Percentiles rank a stretch among this genome's conserved stretches.
Conservation (phyloP, 2,329 filamentous ascomycete species). For the Fusarium sp. region DNA sequence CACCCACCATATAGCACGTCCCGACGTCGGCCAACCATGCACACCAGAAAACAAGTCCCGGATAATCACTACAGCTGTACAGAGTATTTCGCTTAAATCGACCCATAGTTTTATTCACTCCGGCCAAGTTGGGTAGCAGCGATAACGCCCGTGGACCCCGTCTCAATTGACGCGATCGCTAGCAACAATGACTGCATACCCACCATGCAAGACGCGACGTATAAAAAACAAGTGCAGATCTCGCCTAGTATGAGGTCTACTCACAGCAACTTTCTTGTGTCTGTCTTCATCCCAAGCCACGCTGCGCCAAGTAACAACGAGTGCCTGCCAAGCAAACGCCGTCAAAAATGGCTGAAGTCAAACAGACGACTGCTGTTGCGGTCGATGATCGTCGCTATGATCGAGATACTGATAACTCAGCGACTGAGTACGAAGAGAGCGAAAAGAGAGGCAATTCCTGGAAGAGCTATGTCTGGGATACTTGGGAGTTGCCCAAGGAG, state of each 20-base stretch:
- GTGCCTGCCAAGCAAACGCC: background rate
- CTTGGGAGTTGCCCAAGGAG: conserved; percentile 45
- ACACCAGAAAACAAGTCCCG: background rate
- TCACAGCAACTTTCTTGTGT: background rate
- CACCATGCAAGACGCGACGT: background rate
- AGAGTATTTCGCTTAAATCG: background rate
- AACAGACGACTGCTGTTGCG: background rate
- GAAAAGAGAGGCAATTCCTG: conserved; percentile 33
- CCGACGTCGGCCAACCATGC: background rate
- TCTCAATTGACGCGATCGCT: conserved; percentile 30
- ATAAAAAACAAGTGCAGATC: background rate
- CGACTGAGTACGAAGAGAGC: background rate
- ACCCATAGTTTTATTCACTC: background rate
- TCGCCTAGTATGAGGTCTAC: background rate
- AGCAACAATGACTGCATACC: conserved; percentile 28
- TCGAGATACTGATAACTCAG: background rate
- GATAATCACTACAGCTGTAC: background rate
- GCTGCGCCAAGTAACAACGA: background rate
- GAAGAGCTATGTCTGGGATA: conserved; percentile 51
- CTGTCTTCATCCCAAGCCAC: background rate
- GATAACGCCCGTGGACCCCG: background rate
- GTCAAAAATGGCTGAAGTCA: conserved; percentile 1
- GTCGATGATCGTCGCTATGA: background rate
- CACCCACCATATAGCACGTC: background rate
- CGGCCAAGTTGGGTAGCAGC: background rate